Percentiles rank a stretch among this genome's conserved stretches.
Evolutionary conservation across 176 grass and related monocot genomes (phyloP).

Genomic region (Aegilops bicornis): DNA sequence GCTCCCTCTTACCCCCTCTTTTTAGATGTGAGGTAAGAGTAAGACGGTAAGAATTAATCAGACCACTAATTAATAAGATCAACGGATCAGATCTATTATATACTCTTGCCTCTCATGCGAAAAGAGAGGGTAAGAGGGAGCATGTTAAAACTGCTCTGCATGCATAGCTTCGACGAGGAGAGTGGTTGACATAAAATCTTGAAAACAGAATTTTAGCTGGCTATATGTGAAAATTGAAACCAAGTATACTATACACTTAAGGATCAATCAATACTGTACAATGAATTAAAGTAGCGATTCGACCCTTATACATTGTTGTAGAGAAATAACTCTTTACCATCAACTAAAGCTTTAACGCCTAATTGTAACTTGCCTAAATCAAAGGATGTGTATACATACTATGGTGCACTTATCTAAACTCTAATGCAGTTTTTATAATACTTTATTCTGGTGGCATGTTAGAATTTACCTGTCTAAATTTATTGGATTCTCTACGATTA

Average conservation of each 20-base stretch:
- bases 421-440: neutral
- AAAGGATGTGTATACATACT: neutral
- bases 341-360: neutral
- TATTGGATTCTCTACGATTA: neutral
- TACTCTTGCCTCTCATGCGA: no score
- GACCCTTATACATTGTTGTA: neutral
- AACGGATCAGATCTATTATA: no score
- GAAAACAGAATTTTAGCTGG: no score
- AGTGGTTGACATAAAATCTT: no score
- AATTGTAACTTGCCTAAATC: neutral
- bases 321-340: neutral
- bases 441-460: neutral
- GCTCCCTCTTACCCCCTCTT: no score
- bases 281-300: neutral
- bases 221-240: no score
- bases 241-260: neutral
- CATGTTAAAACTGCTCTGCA: no score
- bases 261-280: neutral
- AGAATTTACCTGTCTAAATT: neutral
- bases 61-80: no score
- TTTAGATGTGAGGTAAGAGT: no score
- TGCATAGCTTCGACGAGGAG: no score
- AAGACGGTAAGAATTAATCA: no score
- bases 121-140: no score
- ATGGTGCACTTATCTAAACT: neutral